These are phyloP conservation scores for Colletotrichum sp. DNA, from an alignment of 2,329 filamentous ascomycete species.

Conservation along the genomic window DNA sequence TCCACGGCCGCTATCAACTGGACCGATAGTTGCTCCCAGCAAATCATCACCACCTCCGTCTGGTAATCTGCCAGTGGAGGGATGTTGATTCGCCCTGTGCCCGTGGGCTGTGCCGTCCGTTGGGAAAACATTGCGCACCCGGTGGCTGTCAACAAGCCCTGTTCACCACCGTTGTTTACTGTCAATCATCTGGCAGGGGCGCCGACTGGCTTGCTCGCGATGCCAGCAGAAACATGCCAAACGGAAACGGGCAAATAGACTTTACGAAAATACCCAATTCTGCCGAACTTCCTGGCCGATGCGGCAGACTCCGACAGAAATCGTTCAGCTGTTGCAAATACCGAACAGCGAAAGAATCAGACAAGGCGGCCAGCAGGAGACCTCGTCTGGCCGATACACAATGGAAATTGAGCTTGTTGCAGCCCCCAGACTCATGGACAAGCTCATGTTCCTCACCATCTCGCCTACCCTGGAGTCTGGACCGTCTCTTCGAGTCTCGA, in stretches of 20 bases:
- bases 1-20: background rate
- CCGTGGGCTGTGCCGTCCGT: background rate
- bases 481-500: background rate
- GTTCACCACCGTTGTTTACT: background rate
- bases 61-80: background rate
- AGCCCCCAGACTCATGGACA: background rate
- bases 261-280: background rate
- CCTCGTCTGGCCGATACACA: background rate
- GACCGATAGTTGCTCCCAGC: background rate
- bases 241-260: background rate
- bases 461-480: constrained; percentile 5
- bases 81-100: background rate
- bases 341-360: background rate
- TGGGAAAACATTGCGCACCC: background rate
- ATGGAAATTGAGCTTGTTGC: constrained; percentile 7
- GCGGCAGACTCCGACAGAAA: background rate
- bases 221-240: background rate
- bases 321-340: background rate
- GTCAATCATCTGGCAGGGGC: background rate
- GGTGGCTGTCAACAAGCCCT: background rate
- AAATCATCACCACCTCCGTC: constrained; percentile 6
- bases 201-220: background rate
- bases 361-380: background rate
- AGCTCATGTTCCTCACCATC: constrained; percentile 4
- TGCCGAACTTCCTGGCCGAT: background rate